phyloP scores from a whole-genome alignment of 805 yeast species.

The Starmerella potacharoeniae region DNA sequence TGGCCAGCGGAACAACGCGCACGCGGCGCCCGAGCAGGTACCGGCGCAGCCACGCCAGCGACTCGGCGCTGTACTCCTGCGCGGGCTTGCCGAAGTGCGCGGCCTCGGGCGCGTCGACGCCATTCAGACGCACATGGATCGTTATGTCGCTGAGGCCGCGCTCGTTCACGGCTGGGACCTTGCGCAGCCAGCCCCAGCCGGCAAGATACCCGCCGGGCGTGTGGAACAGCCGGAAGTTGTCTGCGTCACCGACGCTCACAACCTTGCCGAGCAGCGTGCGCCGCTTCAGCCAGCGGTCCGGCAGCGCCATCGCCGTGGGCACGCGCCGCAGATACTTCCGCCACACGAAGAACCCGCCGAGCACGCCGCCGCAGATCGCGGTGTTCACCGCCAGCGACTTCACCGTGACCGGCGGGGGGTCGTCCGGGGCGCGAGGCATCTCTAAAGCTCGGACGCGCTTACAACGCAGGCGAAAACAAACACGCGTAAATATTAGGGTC shows the following conservation, averaged over 20 bases:
- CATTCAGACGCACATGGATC: conserved; percentile 71
- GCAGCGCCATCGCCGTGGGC: conserved; percentile 41
- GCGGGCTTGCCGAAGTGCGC: conserved; percentile 91
- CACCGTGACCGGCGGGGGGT: conserved; percentile 10
- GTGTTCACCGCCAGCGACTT: conserved; percentile 9
- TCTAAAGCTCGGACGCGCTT: background rate
- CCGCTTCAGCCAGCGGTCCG: conserved; percentile 34
- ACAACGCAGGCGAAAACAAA: conserved; percentile 1
- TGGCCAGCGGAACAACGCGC: conserved; percentile 61
- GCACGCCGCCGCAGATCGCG: conserved; percentile 27
- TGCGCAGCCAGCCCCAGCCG: conserved; percentile 91
- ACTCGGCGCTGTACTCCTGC: conserved; percentile 79
- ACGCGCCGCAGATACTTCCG: conserved; percentile 39
- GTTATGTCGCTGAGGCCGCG: conserved; percentile 50
- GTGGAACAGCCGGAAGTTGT: conserved; percentile 83
- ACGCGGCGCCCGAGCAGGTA: conserved; percentile 57
- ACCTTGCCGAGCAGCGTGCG: conserved; percentile 57
- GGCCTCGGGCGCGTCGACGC: conserved; percentile 94
- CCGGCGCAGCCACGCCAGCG: conserved; percentile 60
- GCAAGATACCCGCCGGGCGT: conserved; percentile 79
- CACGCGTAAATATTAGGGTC: background rate
- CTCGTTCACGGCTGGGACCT: conserved; percentile 44
- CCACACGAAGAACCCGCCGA: conserved; percentile 38
- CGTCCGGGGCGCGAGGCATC: conserved; percentile 19
- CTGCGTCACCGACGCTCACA: conserved; percentile 90